Evolutionary conservation across 2,329 filamentous ascomycete species (phyloP).

Genomic region (Curvularia sp.): DNA sequence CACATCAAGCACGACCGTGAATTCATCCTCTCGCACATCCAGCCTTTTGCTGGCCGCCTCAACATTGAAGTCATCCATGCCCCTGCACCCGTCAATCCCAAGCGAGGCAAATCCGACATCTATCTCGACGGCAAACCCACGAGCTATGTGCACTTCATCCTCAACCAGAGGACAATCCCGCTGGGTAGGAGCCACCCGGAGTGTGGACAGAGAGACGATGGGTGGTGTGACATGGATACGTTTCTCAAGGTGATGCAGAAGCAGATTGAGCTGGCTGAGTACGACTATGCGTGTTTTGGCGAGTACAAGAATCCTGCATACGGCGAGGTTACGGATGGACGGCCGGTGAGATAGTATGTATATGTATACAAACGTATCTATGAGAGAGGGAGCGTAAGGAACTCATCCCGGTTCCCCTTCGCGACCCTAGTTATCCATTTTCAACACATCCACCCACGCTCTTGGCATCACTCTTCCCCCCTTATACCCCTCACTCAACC

Average conservation of each 20-base stretch:
- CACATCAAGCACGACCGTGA: conserved; percentile 63
- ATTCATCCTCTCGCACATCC: conserved; percentile 71
- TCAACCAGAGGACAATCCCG: conserved; percentile 77
- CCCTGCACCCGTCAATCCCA: conserved; percentile 63
- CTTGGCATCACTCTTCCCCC: conserved; percentile 47
- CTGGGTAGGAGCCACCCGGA: conserved; percentile 69
- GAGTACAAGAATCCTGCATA: conserved; percentile 60
- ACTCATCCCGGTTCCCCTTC: background rate
- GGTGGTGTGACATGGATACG: conserved; percentile 76
- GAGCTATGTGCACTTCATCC: conserved; percentile 74
- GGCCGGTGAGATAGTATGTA: conserved; percentile 43
- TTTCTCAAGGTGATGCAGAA: conserved; percentile 69
- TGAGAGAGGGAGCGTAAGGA: background rate
- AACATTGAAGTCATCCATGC: conserved; percentile 77
- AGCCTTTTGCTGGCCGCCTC: conserved; percentile 74
- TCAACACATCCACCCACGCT: conserved; percentile 52
- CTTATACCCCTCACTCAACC: conserved; percentile 50
- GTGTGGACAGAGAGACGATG: conserved; percentile 71
- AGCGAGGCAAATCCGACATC: conserved; percentile 40
- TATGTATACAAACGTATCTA: background rate
- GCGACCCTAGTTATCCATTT: background rate
- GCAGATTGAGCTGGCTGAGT: conserved; percentile 66
- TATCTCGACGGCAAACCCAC: conserved; percentile 65
- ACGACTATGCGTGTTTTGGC: conserved; percentile 70
- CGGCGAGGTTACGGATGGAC: conserved; percentile 60